Evolutionary conservation across 148 eudicot genomes (phyloP), one percentile per base, ranked within the genome.

Genomic region (Silene uniflora): DNA sequence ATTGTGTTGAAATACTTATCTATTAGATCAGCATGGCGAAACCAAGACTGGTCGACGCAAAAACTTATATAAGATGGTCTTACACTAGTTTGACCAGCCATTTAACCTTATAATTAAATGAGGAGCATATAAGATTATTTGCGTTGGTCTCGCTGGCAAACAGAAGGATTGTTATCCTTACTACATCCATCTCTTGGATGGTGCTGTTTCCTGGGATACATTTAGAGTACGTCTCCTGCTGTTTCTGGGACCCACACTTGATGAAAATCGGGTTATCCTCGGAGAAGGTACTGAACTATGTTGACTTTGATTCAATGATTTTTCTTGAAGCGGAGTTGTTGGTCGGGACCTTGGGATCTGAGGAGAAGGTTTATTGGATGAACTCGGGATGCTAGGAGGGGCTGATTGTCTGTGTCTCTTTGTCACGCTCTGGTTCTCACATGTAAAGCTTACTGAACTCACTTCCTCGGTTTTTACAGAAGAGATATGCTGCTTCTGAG

Each of bases 311-410:
- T 91, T 91, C 77, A 86, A 62, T 14, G 91, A 88, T 73, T 78
- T 91, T 82, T 89, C 92, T 83, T 82, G 87, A 7, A 89, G 81
- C 76, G 92, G 94, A 74, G 80, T 87, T 60, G 60, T 81, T 23
- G 86, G 75, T 69, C 77, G 60, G n/a, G 85, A 71, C 19, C 69
- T 87, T 68, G 77, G 86, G 61, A 55, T 73, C 39, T 71, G 81
- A 68, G 67, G 83, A 32, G 75, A 75, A 44, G 52, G 75, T 72
- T 69, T 87, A 44, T 18, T 13, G 4, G 60, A 59, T 18, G 72
- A 39, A 39, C 72, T 23, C 23, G 75, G 23, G 55, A 52, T 63
- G 67, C 71, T 81, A 29, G 77, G 66, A 49, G 79, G 83, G 13
- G 78, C 70, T 29, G 75, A 63, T 73, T 84, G 85, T 66, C 74